Evolutionary conservation across 179 eudicot species (phyloP).

Genomic region (Drosera spatulata): DNA sequence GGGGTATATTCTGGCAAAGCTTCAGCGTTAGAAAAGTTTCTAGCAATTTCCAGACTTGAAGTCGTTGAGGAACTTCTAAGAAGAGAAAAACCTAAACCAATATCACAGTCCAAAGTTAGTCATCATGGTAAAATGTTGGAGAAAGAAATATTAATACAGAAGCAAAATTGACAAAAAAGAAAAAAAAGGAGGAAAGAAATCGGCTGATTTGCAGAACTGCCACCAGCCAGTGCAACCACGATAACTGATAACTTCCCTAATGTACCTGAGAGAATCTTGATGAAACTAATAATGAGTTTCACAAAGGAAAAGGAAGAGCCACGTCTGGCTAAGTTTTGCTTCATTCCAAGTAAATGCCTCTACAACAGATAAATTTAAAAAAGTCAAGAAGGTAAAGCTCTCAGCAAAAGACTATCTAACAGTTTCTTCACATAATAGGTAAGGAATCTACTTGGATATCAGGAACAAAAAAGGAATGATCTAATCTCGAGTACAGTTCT

Average conservation of each 20-base stretch:
- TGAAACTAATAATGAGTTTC: conserved; percentile 55
- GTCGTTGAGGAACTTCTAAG: conserved; percentile 23
- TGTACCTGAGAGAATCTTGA: conserved; percentile 86
- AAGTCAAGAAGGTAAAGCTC: not conserved
- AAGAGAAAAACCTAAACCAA: conserved; percentile 46
- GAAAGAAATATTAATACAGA: not conserved
- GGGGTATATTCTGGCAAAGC: conserved; percentile 13
- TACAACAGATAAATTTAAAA: conserved; percentile 9
- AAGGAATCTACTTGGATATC: too few relatives aligned
- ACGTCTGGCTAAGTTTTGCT: conserved; percentile 40
- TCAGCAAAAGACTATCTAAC: not conserved
- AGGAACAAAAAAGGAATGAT: too few relatives aligned
- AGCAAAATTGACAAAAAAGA: not conserved
- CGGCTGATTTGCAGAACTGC: too few relatives aligned
- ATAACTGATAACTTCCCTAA: not conserved
- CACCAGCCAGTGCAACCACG: not conserved
- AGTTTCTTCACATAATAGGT: too few relatives aligned
- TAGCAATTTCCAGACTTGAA: conserved; percentile 29
- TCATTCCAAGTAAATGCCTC: conserved; percentile 79
- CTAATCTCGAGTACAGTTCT: too few relatives aligned
- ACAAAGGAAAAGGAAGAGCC: conserved; percentile 49
- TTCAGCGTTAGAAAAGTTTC: conserved; percentile 21
- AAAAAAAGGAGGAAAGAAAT: too few relatives aligned
- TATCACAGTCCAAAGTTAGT: not conserved
- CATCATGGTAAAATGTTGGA: not conserved